These are phyloP conservation scores for Auriscalpium orientale DNA, from an alignment of 768 basidiomycete species.

Conservation along the genomic window DNA sequence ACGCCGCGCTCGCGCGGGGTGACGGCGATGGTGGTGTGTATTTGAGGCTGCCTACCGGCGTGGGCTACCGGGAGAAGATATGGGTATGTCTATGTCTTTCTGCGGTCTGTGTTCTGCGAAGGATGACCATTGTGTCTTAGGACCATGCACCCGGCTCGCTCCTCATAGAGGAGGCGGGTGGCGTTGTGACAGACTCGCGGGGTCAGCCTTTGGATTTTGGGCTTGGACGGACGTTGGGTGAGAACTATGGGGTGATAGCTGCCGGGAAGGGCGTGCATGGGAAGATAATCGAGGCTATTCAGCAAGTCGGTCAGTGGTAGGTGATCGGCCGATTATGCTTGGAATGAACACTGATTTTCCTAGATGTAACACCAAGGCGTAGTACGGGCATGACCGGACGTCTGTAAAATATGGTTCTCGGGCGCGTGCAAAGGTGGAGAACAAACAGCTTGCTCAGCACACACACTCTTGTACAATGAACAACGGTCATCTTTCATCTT, in stretches of 20 bases:
- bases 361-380: too few species aligned
- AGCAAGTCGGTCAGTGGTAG: slow-evolving; percentile 34
- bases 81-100: slow-evolving; percentile 57
- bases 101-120: too few species aligned
- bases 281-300: slow-evolving; percentile 66
- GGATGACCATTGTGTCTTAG: slow-evolving; percentile 26
- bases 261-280: slow-evolving; percentile 65
- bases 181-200: slow-evolving; percentile 77
- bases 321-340: slow-evolving; percentile 48
- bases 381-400: too few species aligned
- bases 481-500: too few species aligned
- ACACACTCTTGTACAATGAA: too few species aligned
- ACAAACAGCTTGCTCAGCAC: too few species aligned
- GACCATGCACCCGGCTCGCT: slow-evolving; percentile 88
- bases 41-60: slow-evolving; percentile 68
- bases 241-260: slow-evolving; percentile 85
- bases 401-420: too few species aligned
- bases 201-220: slow-evolving; percentile 80
- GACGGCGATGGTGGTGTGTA: slow-evolving; percentile 66
- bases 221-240: slow-evolving; percentile 74
- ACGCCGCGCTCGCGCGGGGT: slow-evolving; percentile 77
- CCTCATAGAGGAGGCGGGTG: slow-evolving; percentile 85
- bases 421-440: too few species aligned
- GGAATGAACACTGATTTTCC: slow-evolving; percentile 20
- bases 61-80: slow-evolving; percentile 89